Evolutionary conservation across 208 protist species (phyloP), one percentile per base, ranked within the genome.

Genomic region (Crithidia acanthocephali): DNA sequence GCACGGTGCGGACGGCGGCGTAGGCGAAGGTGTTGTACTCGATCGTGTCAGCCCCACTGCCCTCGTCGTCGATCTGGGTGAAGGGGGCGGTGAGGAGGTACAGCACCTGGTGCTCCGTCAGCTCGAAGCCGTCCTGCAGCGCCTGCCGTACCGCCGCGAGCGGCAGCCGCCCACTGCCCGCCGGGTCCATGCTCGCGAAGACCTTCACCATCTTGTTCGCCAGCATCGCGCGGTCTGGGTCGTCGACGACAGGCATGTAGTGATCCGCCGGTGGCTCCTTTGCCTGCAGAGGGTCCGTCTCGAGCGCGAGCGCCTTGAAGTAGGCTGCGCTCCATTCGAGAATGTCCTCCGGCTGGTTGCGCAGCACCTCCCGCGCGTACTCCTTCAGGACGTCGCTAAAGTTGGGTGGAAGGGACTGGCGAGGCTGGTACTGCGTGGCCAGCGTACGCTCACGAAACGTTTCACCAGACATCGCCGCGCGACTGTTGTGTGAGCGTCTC

Each of bases 301-400:
- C 85, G 10, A 96, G 82, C 33, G 94, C 94, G 22, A 96, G 68
- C 37, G 77, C 74, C 75, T 92, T 92, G 67, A 98, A 98, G 84
- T 97, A 98, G n/a, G 85, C 80, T 33, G 92, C 92, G 50, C 90
- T 95, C 89, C 90, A 98, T 42, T 86, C 80, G 51, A 97, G 81
- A 40, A 98, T 95, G 75, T 98, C 91, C 20, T 83, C 63, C 11
- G 96, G 96, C 79, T 98, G 96, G 9, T 64, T 86, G 20, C 96
- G 90, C 28, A 98, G 82, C 48, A 98, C 94, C 80, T 98, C 96
- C 4, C 96, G 83, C 6, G 96, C 91, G 78, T 96, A 98, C 70
- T 97, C 93, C 76, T 96, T 97, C 51, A 98, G 72, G 5, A 97
- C 78, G 30, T 90, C 53, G 10, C 85, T 80, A 69, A 98, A 98